Percentiles rank a stretch among this genome's conserved stretches.
Conservation (phyloP, 1,284 basidiomycete species). For the Tranzscheliella williamsii region DNA sequence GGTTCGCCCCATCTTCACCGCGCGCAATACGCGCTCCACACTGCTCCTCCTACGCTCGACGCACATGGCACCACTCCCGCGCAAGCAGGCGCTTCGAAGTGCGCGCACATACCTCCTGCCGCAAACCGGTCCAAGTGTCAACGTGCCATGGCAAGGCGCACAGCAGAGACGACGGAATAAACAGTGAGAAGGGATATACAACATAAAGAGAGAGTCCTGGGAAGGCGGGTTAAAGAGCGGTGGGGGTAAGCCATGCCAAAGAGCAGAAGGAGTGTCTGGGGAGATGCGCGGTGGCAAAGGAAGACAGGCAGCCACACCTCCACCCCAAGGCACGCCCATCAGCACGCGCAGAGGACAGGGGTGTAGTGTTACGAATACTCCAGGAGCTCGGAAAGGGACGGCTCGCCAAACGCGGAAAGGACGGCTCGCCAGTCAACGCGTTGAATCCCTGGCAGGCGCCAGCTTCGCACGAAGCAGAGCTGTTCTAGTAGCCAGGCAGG, state of each 20-base stretch:
- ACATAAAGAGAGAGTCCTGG: not conserved
- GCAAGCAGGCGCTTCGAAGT: not conserved
- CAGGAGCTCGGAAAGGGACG: not conserved
- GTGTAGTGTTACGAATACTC: not conserved
- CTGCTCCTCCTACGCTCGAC: no score
- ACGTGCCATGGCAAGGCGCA: not conserved
- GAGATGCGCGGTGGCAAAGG: not conserved
- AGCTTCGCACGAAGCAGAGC: no score
- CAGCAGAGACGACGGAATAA: no score
- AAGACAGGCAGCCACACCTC: not conserved
- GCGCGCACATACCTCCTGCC: no score
- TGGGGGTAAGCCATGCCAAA: not conserved
- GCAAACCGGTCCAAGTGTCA: no score
- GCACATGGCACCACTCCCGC: no score
- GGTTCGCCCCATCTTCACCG: no score
- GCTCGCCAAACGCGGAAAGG: not conserved
- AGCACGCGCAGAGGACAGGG: not conserved
- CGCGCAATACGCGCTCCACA: no score
- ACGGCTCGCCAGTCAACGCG: no score
- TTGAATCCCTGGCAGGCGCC: no score
- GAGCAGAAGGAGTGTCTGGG: not conserved
- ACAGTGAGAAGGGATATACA: not conserved
- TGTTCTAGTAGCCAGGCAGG: conserved; percentile 14
- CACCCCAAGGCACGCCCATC: not conserved
- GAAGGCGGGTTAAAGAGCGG: not conserved